Evolutionary conservation across 768 basidiomycete species (phyloP).

Genomic region (Lactarius indigo): DNA sequence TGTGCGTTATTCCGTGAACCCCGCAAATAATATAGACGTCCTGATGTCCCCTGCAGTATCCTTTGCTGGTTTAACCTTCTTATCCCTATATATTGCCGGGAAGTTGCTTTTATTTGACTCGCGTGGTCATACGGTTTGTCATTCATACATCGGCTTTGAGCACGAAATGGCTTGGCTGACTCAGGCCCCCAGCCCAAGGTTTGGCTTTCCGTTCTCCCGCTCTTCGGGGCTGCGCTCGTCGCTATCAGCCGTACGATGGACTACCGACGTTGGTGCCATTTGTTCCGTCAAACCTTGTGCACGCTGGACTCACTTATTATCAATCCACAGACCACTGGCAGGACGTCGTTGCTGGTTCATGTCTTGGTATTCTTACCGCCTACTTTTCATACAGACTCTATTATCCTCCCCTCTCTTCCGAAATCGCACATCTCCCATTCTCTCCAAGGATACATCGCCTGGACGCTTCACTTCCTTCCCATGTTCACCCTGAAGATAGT

Average conservation of each 20-base stretch:
- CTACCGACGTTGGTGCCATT: conserved; percentile 61
- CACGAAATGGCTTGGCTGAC: conserved; percentile 6
- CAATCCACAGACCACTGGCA: conserved; percentile 76
- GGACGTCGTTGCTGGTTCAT: conserved; percentile 77
- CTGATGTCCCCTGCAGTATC: conserved; percentile 52
- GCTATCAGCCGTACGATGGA: conserved; percentile 91
- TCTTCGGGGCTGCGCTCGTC: conserved; percentile 72
- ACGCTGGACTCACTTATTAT: conserved; percentile 15
- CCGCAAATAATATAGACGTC: not conserved
- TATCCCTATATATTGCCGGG: conserved; percentile 85
- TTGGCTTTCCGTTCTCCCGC: conserved; percentile 78
- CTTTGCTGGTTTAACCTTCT: conserved; percentile 88
- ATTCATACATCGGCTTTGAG: not conserved
- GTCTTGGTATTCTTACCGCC: conserved; percentile 68
- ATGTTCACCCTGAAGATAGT: conserved; percentile 25
- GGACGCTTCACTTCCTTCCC: conserved; percentile 41
- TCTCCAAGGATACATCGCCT: conserved; percentile 58
- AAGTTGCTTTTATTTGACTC: conserved; percentile 89
- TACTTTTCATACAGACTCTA: conserved; percentile 83
- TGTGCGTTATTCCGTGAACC: conserved; percentile 43
- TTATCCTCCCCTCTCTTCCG: conserved; percentile 67
- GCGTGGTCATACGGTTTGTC: conserved; percentile 63
- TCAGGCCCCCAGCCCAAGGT: conserved; percentile 48
- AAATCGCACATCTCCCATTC: conserved; percentile 65
- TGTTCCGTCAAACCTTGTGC: not conserved